Conservation (phyloP, 441 rosid genomes). For the Arabidopsis lyrata region DNA sequence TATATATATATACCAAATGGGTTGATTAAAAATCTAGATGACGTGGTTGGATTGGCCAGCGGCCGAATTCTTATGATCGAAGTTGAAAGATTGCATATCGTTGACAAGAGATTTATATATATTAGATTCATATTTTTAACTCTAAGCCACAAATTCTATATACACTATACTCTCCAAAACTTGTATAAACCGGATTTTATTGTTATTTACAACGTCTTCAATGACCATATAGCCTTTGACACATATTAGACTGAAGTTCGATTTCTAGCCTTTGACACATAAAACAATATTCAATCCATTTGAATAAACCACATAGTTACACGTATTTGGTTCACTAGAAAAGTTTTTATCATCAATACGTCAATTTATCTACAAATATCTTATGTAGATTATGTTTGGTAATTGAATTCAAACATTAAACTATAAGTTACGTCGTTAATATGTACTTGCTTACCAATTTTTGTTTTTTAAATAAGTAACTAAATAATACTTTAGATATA, state of each 20-base stretch:
- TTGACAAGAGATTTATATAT: not conserved
- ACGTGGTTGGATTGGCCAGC: conserved; percentile 33
- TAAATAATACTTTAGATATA: conserved; percentile 5
- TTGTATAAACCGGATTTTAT: not conserved
- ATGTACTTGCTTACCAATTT: not conserved
- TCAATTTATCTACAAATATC: not conserved
- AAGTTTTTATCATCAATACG: not conserved
- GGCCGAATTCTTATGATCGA: conserved; percentile 50
- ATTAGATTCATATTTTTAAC: not conserved
- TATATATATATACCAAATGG: conserved; percentile 7
- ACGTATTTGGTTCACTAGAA: not conserved
- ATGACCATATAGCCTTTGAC: not conserved
- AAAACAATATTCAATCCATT: not conserved
- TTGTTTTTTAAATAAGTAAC: not conserved
- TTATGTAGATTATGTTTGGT: not conserved
- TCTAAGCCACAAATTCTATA: conserved; percentile 3
- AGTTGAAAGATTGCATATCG: conserved; percentile 40
- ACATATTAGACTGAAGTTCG: not conserved
- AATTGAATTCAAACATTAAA: not conserved
- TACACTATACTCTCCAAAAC: not conserved
- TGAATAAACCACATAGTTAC: not conserved
- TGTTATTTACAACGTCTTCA: not conserved
- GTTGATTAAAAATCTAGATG: conserved; percentile 38
- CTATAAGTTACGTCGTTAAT: not conserved
- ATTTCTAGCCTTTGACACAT: not conserved